Conservation (phyloP, 2,329 filamentous ascomycete species). For the Hymenotorrendiella dingleyae region DNA sequence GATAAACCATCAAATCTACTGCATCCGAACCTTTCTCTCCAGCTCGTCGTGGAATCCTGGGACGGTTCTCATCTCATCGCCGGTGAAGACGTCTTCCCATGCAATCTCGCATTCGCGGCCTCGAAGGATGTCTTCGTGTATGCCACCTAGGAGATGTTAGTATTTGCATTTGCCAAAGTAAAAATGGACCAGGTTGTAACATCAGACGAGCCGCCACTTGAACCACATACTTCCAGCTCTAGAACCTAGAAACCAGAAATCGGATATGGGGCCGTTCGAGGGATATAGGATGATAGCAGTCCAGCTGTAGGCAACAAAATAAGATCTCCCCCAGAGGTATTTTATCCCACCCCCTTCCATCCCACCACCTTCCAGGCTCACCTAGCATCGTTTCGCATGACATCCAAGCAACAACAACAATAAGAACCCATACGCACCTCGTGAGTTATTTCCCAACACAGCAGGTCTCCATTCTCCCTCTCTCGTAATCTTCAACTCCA, state of each 20-base stretch:
- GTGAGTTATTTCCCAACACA: slow-evolving; percentile 50
- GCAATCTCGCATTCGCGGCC: slow-evolving; percentile 71
- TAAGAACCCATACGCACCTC: not conserved
- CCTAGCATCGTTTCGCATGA: not conserved
- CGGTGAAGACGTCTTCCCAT: slow-evolving; percentile 92
- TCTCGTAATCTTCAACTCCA: slow-evolving; percentile 88
- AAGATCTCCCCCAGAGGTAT: too few relatives aligned
- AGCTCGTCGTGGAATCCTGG: slow-evolving; percentile 85
- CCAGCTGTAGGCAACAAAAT: too few relatives aligned
- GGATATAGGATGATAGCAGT: too few relatives aligned
- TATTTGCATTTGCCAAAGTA: not conserved
- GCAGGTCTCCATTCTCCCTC: slow-evolving; percentile 75
- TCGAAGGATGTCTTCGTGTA: slow-evolving; percentile 85
- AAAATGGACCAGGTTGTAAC: not conserved
- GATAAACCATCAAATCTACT: too few relatives aligned
- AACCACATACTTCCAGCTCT: too few relatives aligned
- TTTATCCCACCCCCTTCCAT: too few relatives aligned
- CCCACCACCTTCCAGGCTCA: too few relatives aligned
- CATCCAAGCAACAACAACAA: slow-evolving; percentile 17
- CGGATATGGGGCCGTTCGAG: too few relatives aligned
- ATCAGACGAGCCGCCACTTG: too few relatives aligned
- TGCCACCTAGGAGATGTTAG: slow-evolving; percentile 34
- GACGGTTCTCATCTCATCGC: slow-evolving; percentile 65
- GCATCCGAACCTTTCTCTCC: slow-evolving; percentile 85
- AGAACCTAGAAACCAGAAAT: too few relatives aligned